Percentiles rank a stretch among this genome's conserved stretches.
Conservation (phyloP, 164 flowering plant species). For the Magnolia officinalis region DNA sequence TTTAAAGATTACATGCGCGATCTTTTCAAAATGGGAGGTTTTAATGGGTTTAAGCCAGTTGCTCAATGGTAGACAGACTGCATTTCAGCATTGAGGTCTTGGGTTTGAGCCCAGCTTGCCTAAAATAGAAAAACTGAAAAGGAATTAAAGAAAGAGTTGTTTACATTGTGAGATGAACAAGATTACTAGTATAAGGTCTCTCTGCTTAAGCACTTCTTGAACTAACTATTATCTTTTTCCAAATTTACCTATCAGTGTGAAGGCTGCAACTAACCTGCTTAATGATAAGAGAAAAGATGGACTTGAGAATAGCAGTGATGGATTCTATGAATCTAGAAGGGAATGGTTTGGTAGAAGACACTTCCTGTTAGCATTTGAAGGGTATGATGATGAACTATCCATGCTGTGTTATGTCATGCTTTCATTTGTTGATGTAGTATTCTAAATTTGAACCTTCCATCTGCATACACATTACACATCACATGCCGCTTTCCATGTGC, state of each 20-base stretch:
- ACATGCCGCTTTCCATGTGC: too few relatives aligned
- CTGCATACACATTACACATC: too few relatives aligned
- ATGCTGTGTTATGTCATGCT: neutral
- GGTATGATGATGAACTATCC: conserved; percentile 38
- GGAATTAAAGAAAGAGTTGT: too few relatives aligned
- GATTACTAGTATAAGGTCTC: neutral
- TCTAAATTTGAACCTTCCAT: too few relatives aligned
- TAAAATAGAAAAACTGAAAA: too few relatives aligned
- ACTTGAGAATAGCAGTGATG: conserved; percentile 51
- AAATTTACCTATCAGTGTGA: conserved; percentile 9
- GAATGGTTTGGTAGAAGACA: conserved; percentile 97
- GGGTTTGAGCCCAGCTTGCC: neutral
- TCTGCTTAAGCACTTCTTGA: neutral
- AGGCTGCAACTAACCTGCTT: conserved; percentile 73
- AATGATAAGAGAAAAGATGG: conserved; percentile 71
- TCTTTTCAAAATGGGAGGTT: too few relatives aligned
- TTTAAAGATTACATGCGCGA: too few relatives aligned
- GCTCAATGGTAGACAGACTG: too few relatives aligned
- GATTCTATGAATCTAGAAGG: conserved; percentile 90
- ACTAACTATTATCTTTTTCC: neutral
- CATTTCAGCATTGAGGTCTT: too few relatives aligned
- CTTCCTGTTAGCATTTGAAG: conserved; percentile 77
- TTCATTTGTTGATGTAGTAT: too few relatives aligned
- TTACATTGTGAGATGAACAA: neutral
- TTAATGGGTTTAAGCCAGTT: too few relatives aligned